Conservation (phyloP, 345 rosid genomes). For the Citrus sp. region DNA sequence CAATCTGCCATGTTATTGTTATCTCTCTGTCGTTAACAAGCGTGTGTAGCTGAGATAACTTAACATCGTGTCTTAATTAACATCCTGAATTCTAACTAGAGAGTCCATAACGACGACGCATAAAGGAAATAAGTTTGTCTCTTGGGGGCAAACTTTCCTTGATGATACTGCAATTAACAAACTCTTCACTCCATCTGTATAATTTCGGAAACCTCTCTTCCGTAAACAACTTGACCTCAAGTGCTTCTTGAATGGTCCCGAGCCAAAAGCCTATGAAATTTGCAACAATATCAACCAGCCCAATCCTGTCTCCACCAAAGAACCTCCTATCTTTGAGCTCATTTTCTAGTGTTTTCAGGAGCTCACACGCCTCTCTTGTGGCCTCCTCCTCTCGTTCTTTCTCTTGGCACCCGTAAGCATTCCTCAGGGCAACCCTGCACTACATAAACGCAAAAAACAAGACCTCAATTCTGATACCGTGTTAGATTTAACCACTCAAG, state of each 20-base stretch:
- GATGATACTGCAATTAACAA: conserved; percentile 16
- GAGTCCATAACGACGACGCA: neutral
- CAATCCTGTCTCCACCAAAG: conserved; percentile 63
- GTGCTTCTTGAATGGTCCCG: conserved; percentile 32
- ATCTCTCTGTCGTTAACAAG: no score
- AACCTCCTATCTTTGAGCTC: conserved; percentile 49
- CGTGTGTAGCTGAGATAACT: neutral
- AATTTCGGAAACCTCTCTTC: conserved; percentile 43
- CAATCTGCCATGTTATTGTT: no score
- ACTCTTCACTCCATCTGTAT: conserved; percentile 38
- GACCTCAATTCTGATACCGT: neutral
- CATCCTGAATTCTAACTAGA: neutral
- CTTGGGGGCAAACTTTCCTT: conserved; percentile 46
- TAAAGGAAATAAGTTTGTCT: conserved; percentile 21
- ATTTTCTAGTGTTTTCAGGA: conserved; percentile 42
- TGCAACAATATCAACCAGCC: conserved; percentile 54
- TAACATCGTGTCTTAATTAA: neutral
- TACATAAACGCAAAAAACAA: neutral
- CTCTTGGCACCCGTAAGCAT: conserved; percentile 26
- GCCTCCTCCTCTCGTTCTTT: conserved; percentile 30
- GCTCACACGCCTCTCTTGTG: conserved; percentile 33
- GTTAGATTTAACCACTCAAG: no score
- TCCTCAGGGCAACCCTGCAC: conserved; percentile 33
- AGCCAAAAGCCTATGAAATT: conserved; percentile 41
- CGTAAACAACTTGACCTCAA: conserved; percentile 38